These are phyloP conservation scores for Penicillium desertorum DNA, from an alignment of 495 filamentous ascomycete species.

Conservation along the genomic window DNA sequence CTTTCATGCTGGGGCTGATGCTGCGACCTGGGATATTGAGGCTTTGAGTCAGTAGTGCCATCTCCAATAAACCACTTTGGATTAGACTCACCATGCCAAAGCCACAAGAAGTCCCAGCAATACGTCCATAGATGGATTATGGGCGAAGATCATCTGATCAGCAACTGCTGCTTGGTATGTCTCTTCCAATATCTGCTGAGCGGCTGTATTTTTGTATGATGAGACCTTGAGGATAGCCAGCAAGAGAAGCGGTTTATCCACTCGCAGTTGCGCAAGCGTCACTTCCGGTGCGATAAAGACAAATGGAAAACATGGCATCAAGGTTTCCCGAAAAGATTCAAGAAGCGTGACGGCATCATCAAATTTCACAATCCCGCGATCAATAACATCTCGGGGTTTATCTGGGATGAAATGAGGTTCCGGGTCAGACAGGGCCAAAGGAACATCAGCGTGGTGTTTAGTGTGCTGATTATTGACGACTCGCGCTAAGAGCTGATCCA, in stretches of 20 bases:
- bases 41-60: not conserved
- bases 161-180: conserved; percentile 4
- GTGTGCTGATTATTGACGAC: conserved; percentile 11
- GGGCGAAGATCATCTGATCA: conserved; percentile 4
- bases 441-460: conserved; percentile 1
- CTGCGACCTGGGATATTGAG: conserved; percentile 1
- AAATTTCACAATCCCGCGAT: conserved; percentile 13
- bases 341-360: conserved; percentile 8
- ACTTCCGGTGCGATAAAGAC: conserved; percentile 11
- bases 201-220: conserved; percentile 12
- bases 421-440: not conserved
- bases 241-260: conserved; percentile 21
- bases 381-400: conserved; percentile 18
- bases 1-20: not conserved
- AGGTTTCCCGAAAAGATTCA: not conserved
- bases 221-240: conserved; percentile 20
- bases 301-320: conserved; percentile 19
- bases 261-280: conserved; percentile 18
- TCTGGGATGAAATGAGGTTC: conserved; percentile 1
- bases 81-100: conserved; percentile 3
- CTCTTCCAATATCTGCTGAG: conserved; percentile 19
- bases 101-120: conserved; percentile 2
- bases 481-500: conserved; percentile 20
- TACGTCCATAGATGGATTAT: conserved; percentile 10
- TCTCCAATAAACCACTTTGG: not conserved